A percentile compares a stretch with the other conserved stretches of the same genome.
Evolutionary conservation across 208 protist species (phyloP).

Genomic region (Balamuthia mandrillaris): DNA sequence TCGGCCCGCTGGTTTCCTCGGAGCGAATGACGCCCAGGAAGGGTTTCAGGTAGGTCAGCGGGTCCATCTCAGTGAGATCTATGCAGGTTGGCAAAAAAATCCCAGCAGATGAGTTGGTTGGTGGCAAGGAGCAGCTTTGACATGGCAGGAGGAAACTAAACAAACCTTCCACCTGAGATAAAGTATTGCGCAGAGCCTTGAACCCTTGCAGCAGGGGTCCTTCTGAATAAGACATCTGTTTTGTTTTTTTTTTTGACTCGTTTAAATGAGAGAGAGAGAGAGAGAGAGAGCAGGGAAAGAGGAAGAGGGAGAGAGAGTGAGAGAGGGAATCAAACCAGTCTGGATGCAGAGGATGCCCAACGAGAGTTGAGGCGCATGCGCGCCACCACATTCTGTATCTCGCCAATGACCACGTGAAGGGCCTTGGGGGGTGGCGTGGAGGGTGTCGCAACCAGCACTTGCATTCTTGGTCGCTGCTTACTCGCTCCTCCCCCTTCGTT

Average conservation of each 20-base stretch:
- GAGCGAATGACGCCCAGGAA: conserved; percentile 58
- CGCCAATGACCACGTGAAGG: background rate
- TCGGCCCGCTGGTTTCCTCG: conserved; percentile 56
- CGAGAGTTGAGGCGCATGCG: background rate
- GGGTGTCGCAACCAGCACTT: no score
- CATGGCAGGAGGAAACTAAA: background rate
- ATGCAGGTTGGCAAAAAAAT: background rate
- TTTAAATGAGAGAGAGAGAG: background rate
- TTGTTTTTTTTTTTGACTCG: background rate
- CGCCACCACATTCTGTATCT: conserved; percentile 32
- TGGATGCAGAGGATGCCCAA: background rate
- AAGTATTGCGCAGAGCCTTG: background rate
- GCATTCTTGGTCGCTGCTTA: no score
- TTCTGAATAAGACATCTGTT: background rate
- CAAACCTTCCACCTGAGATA: background rate
- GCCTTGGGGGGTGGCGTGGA: no score
- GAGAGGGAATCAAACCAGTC: background rate
- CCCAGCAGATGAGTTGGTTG: background rate
- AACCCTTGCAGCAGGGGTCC: conserved; percentile 6
- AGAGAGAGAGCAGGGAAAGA: background rate
- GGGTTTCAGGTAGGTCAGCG: conserved; percentile 51
- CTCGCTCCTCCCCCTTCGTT: no score
- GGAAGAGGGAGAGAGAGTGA: background rate
- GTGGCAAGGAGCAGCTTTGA: background rate
- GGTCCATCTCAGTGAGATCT: conserved; percentile 50